Base-by-base conservation (phyloP, 2,329 filamentous ascomycete species). In the Penicillium janthinellum region DNA sequence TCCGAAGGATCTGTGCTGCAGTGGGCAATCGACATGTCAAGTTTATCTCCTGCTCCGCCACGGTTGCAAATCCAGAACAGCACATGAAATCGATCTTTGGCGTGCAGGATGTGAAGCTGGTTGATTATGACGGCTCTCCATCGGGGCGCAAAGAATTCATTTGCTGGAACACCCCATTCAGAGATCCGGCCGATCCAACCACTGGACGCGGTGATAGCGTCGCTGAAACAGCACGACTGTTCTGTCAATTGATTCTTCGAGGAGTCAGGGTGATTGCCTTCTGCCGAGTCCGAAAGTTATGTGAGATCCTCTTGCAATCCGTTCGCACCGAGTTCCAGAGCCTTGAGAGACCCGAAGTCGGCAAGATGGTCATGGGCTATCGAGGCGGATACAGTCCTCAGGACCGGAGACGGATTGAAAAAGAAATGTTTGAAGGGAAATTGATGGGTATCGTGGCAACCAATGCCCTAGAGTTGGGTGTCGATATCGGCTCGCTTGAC, bases 11-110 rank as follows among this genome's bases (percentile, higher is more conserved):
- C 70, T 98, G 95, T 73, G 91, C 93, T 5, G 91, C 93, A 0
- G 82, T 98, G 10, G 95, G 95, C 15, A 99, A 99, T 71, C 82
- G 86, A 10, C 84, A 87, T 64, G 86, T 98, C 63, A 92, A 88
- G 66, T 99, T 99, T 69, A 90, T 99, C 37, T 96, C 92, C 1
- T 99, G 95, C 75, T 99, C 95, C 50, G 95, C 95, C 3, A 99
- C 95, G 0, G 92, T 99, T 6, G 91, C 93, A 1, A 98, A 99
- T 70, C 95, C 95, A 0, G 83, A 90, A 65, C 84, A 92, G 68
- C 95, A 99, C 73, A 98, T 99, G 85, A 88, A 88, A 74, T 91
- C 91, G 0, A 90, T 99, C n/a, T 97, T 98, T 66, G 94, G 94
- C 0, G 84, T 96, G 6, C 85, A 92, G 0, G 82, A 93, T 64